A percentile compares a stretch with the other conserved stretches of the same genome.
Conservation (phyloP, 139 green algal species). For the Trebouxia sp. region DNA sequence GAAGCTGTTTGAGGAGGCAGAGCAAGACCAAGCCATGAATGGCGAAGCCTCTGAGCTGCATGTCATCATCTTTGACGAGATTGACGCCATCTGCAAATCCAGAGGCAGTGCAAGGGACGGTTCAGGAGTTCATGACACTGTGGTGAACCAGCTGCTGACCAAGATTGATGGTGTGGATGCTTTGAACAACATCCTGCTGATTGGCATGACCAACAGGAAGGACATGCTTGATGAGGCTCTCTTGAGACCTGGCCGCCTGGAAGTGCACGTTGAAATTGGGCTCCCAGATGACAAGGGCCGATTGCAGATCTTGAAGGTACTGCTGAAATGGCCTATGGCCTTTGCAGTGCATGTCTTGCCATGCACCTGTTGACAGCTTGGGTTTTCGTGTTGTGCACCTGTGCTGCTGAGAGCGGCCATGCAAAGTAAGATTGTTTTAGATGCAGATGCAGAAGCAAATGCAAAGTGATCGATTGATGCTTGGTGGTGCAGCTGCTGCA, state of each 20-base stretch:
- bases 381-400: no score
- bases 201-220: slow-evolving; percentile 81
- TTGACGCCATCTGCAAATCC: slow-evolving; percentile 98
- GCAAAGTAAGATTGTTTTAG: no score
- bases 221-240: slow-evolving; percentile 99
- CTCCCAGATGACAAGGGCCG: slow-evolving; percentile 92
- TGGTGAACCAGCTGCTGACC: slow-evolving; percentile 99
- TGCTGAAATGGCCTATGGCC: no score
- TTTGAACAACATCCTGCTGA: slow-evolving; percentile 99
- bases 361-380: no score
- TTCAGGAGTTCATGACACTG: slow-evolving; percentile 89
- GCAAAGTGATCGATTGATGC: no score
- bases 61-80: slow-evolving; percentile 99
- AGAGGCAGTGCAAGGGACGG: slow-evolving; percentile 80
- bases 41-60: slow-evolving; percentile 90
- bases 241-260: slow-evolving; percentile 91
- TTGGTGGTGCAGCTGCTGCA: no score
- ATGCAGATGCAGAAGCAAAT: no score
- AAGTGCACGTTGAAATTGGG: slow-evolving; percentile 98
- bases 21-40: slow-evolving; percentile 75
- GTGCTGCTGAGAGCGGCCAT: no score
- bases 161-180: slow-evolving; percentile 99
- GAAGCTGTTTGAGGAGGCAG: slow-evolving; percentile 94
- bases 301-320: slow-evolving; percentile 88
- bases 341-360: no score